A percentile compares a stretch with the other conserved stretches of the same genome.
phyloP scores from a whole-genome alignment of 306 rosid genomes.

The Fragaria ananassa region DNA sequence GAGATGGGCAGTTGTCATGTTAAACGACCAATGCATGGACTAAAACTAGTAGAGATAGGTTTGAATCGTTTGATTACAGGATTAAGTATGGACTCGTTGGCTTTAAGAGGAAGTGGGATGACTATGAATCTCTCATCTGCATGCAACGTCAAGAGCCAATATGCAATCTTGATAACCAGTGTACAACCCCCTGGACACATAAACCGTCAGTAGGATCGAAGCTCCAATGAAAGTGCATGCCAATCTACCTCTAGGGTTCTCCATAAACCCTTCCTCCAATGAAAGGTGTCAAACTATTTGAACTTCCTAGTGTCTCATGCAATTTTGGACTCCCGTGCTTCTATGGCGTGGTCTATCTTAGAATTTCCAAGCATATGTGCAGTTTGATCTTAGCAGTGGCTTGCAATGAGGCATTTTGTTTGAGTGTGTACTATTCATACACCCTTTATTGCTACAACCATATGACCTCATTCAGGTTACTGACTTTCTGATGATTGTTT shows the following conservation, averaged over 20 bases:
- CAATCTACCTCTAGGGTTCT: not conserved
- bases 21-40: not conserved
- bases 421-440: not conserved
- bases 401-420: not conserved
- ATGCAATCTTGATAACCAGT: not conserved
- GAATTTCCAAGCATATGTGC: not conserved
- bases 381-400: not conserved
- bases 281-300: not conserved
- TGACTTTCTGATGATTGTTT: not conserved
- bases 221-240: not conserved
- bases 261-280: not conserved
- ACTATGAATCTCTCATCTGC: not conserved
- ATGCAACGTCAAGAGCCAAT: not conserved
- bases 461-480: not conserved
- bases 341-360: not conserved
- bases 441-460: not conserved
- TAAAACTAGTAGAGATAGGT: not conserved
- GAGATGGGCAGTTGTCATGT: too few relatives aligned
- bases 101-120: not conserved
- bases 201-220: not conserved
- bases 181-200: constrained; percentile 1
- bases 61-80: not conserved
- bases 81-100: not conserved
- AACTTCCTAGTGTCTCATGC: not conserved
- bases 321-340: not conserved